phyloP scores from a whole-genome alignment of 768 basidiomycete species.

The Kwoniella pini region DNA sequence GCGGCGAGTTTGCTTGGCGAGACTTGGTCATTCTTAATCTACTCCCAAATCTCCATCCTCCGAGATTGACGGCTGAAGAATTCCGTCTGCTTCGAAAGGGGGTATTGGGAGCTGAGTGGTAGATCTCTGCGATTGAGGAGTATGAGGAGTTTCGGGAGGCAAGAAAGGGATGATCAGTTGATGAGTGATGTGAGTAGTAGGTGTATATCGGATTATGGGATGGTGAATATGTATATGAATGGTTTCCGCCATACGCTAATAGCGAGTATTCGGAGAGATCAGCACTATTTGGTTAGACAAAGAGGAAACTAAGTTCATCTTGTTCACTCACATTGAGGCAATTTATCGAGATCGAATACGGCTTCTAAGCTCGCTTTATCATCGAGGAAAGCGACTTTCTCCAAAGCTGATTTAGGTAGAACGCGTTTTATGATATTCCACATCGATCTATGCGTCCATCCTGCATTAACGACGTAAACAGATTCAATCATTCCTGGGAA shows the following conservation, averaged over 20 bases:
- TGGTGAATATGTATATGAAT: slow-evolving; percentile 21
- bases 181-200: slow-evolving; percentile 20
- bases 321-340: slow-evolving; percentile 40
- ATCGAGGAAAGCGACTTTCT: slow-evolving; percentile 48
- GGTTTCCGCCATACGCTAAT: slow-evolving; percentile 38
- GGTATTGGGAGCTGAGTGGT: slow-evolving; percentile 41
- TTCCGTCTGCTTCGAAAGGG: slow-evolving; percentile 23
- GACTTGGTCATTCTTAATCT: slow-evolving; percentile 23
- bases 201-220: slow-evolving; percentile 29
- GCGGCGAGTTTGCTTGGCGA: not conserved
- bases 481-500: slow-evolving; percentile 50
- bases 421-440: slow-evolving; percentile 52
- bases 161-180: slow-evolving; percentile 10
- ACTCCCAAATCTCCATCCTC: slow-evolving; percentile 10
- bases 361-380: slow-evolving; percentile 25
- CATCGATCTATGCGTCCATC: slow-evolving; percentile 49
- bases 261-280: too few species aligned
- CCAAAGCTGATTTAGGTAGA: slow-evolving; percentile 48
- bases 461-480: slow-evolving; percentile 50
- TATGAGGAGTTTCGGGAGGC: slow-evolving; percentile 18
- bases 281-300: too few species aligned
- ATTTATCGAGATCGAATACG: slow-evolving; percentile 41
- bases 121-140: slow-evolving; percentile 46
- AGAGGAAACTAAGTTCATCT: too few species aligned
- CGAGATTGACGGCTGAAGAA: not conserved